Evolutionary conservation across 2,329 filamentous ascomycete species (phyloP), one percentile per base, ranked within the genome.

Genomic region (Verticillium isaacii): DNA sequence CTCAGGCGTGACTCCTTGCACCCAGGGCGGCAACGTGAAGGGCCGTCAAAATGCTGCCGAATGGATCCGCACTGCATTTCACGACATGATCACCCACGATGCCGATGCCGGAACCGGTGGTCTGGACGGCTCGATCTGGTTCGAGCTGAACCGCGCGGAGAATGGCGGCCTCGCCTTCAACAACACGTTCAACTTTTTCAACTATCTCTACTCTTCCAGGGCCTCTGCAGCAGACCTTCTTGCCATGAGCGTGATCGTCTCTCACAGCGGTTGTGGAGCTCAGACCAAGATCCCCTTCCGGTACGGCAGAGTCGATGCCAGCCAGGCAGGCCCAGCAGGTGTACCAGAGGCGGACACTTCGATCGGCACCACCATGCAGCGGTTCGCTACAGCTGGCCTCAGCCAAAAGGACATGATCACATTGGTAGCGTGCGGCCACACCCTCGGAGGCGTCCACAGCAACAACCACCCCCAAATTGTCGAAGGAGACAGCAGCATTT

Each of bases 51-150:
- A 68, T 59, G 63, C 71, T 2, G 71, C 70, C 5, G 71, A 73
- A 65, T 73, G 71, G 71, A 66, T 73, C 41, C 68, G 71, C 4
- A 72, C 71, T 5, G 70, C 68, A 5, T 73, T 70, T 63, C 71
- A 73, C 58, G 71, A 73, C 61, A 68, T 69, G 32, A 67, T 67
- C 32, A 73, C 70, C 7, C 65, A 69, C 14, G 66, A 73, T 62
- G 68, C 65, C 9, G 64, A 60, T 2, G 60, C 66, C 1, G 71
- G 71, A 15, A 64, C 63, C 2, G 71, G 71, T 29, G 71, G 71
- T 23, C 64, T 73, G 2, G 71, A 73, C 61, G 71, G 68, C 8
- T 73, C 70, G 14, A 72, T 73, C 60, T 67, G 70, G 55, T 73
- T 66, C 55, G 70, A 73, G 61, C 64, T 69, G 6, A 63, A 68